Evolutionary conservation across 2,329 filamentous ascomycete genomes (phyloP), one percentile per base, ranked within the genome.

Genomic region (Dothistroma pini): DNA sequence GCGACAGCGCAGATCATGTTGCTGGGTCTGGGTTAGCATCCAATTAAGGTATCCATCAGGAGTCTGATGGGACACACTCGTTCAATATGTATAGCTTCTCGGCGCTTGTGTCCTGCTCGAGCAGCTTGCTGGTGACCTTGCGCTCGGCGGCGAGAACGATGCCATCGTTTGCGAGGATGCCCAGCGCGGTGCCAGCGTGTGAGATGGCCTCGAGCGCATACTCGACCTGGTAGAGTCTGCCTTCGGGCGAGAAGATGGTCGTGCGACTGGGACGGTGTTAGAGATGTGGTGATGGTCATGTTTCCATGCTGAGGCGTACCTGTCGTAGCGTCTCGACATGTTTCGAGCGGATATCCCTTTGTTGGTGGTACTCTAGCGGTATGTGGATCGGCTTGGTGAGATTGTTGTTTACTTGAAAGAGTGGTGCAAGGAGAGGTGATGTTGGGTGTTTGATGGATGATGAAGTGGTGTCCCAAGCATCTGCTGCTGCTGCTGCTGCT

Each of bases 1-100:
- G 95, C 95, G 63, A 99, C 95, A 64, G 95, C 95, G 79, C 93
- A 97, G 79, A 99, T 97, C 96, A 99, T 99, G 83, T 99, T 99
- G 82, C 93, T 97, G 68, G 9, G 21, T 16, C 69, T 60, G 68
- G 64, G 44, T 62, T 47, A 61, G 57, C 54, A 35, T 48, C 32
- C 19, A 19, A 25, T 31, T 53, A 7, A 25, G 41, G 12, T 49
- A 29, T 29, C 8, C 7, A 21, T 47, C 21, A 22, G n/a, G 19
- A 34, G 2, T 11, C 34, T 54, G 34, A 58, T 9, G 34, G 73
- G 3, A 63, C 89, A 65, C 83, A 97, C 93, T 99, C 95, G 72
- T 99, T 99, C 72, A 99, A 82, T 73, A 96, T 97, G 80, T 99
- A 99, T 70, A 99, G 91, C 87, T 99, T 99, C 88, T 99, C 95